Evolutionary conservation across 495 filamentous ascomycete species (phyloP), one percentile per base, ranked within the genome.

Genomic region (Talaromyces stipitatus): DNA sequence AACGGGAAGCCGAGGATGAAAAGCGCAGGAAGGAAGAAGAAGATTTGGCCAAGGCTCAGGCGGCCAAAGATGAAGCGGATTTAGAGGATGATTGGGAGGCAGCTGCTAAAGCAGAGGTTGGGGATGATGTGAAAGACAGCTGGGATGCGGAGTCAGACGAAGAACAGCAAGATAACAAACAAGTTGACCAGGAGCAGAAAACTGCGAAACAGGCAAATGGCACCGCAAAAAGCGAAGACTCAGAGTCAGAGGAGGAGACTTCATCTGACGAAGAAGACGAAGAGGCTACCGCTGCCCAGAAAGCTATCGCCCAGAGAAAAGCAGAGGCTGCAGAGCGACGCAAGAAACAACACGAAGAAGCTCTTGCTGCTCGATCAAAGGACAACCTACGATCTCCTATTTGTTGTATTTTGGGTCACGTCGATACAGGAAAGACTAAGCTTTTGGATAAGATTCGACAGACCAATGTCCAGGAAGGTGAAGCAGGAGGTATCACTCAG

Each of bases 391-490:
- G 95, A 30, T 97, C 92, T 51, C 94, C 94, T 32, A 99, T 99
- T 70, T 99, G 95, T 77, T 97, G 92, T 86, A 97, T 99, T 81
- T 82, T 99, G 50, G 95, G 95, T 59, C 95, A 99, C 81, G 95
- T 99, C 80, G 95, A 99, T 84, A 99, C 95, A 36, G 95, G 95
- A 65, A 99, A 99, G 79, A 99, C 95, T 18, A 99, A 99, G 76
- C 77, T 99, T 57, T 79, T 99, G 54, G 95, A 99, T 78, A 97
- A 97, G 78, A 92, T 99, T 67, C 88, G 95, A 59, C 92, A 96
- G 73, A 99, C 95, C 51, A 97, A 97, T 66, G 95, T 99, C 24
- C 95, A 99, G 69, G 95, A 97, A 73, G 95, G 95, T 58, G 95
- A 99, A 85, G 95, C 95, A 36, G 95, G 95, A 76, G 95, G 95